Evolutionary conservation across 352 stramenopile species (phyloP).

Genomic region (Phytophthora tubulina): DNA sequence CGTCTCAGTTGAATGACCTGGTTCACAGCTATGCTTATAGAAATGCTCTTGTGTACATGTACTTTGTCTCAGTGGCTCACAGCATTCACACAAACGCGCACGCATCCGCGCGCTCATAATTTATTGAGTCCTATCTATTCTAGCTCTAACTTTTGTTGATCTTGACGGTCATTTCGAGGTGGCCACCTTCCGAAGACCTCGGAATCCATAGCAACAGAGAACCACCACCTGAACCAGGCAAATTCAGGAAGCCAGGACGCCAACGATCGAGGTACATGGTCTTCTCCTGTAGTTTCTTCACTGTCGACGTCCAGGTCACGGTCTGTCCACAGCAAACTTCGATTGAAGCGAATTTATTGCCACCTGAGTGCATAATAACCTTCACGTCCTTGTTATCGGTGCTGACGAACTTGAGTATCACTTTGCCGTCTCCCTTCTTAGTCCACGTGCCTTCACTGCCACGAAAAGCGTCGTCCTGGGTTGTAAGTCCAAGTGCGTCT

Average conservation of each 20-base stretch:
- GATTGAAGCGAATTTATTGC: conserved; percentile 47
- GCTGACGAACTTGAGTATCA: conserved; percentile 59
- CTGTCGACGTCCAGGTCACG: conserved; percentile 50
- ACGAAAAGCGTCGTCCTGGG: conserved; percentile 53
- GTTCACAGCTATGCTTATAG: too few relatives aligned
- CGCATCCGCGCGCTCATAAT: conserved; percentile 31
- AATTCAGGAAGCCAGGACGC: conserved; percentile 55
- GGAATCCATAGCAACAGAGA: conserved; percentile 67
- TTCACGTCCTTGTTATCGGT: conserved; percentile 52
- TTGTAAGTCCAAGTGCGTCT: conserved; percentile 54
- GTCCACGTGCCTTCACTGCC: conserved; percentile 55
- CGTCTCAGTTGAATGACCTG: too few relatives aligned
- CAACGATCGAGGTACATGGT: conserved; percentile 76
- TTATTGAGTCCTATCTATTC: conserved; percentile 37
- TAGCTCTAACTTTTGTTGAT: conserved; percentile 48
- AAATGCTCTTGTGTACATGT: too few relatives aligned
- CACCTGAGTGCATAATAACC: conserved; percentile 58
- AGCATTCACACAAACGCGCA: conserved; percentile 11
- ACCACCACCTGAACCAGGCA: conserved; percentile 52
- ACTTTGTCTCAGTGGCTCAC: too few relatives aligned
- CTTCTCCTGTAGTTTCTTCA: conserved; percentile 54
- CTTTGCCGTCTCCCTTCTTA: conserved; percentile 48
- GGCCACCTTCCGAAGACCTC: conserved; percentile 44
- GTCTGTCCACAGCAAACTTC: conserved; percentile 46
- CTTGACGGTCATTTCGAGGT: conserved; percentile 54